Evolutionary conservation across 441 rosid species (phyloP).

Genomic region (Eugenia klotzschiana): DNA sequence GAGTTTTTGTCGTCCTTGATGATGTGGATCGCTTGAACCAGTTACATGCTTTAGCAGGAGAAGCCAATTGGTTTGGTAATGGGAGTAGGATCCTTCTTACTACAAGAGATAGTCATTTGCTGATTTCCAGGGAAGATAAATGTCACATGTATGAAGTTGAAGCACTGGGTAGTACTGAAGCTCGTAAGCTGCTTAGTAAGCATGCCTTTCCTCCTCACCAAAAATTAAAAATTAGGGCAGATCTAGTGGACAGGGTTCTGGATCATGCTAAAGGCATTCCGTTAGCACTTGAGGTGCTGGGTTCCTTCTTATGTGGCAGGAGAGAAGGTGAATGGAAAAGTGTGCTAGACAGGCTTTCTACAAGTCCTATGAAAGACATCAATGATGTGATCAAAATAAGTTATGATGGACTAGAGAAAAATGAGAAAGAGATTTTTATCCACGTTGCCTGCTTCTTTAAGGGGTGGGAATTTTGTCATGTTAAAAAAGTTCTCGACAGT

Average conservation of each 20-base stretch:
- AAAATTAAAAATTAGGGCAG: too few relatives aligned
- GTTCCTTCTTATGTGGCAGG: background rate
- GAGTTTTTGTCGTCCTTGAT: background rate
- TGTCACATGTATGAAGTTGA: background rate
- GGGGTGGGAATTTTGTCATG: too few relatives aligned
- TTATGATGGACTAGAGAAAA: background rate
- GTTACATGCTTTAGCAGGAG: background rate
- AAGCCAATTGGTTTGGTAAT: background rate
- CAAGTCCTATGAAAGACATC: background rate
- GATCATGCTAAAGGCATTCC: background rate
- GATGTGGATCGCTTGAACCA: background rate
- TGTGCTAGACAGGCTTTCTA: too few relatives aligned
- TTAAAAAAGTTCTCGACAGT: too few relatives aligned
- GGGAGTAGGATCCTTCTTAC: background rate
- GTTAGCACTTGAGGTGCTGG: background rate
- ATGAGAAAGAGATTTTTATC: background rate
- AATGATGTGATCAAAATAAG: too few relatives aligned
- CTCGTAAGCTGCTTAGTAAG: background rate
- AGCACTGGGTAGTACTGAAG: background rate
- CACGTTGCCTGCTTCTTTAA: background rate
- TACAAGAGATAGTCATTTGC: background rate
- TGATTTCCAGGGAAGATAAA: accelerated
- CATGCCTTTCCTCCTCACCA: background rate
- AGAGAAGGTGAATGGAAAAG: background rate
- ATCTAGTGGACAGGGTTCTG: background rate